phyloP scores from a whole-genome alignment of 202 grass and related monocot species.

The Carex arenaria region DNA sequence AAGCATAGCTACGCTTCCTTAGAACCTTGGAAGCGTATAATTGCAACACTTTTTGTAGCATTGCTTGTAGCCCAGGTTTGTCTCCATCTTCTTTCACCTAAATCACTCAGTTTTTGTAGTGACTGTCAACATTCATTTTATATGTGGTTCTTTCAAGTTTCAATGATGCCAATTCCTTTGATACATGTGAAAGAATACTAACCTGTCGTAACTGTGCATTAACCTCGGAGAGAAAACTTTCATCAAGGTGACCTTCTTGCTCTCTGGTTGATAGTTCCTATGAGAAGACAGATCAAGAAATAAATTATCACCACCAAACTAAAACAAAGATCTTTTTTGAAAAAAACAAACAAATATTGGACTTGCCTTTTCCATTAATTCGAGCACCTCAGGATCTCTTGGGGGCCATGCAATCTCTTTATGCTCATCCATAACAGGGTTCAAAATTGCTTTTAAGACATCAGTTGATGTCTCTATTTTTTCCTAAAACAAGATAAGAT shows the following conservation, averaged over 20 bases:
- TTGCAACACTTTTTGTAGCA: conserved; percentile 88
- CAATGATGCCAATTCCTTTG: conserved; percentile 1
- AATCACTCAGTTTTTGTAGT: conserved; percentile 25
- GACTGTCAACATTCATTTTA: conserved; percentile 9
- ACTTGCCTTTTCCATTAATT: conserved; percentile 75
- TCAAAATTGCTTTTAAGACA: conserved; percentile 78
- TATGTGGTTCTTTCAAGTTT: not conserved
- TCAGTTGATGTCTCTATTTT: conserved; percentile 90
- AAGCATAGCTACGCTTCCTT: conserved; percentile 72
- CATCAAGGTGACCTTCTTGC: conserved; percentile 76
- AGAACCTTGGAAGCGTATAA: conserved; percentile 78
- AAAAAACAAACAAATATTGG: not conserved
- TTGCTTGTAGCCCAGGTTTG: conserved; percentile 77
- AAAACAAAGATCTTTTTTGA: not conserved
- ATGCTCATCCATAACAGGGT: conserved; percentile 52
- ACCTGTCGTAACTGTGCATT: conserved; percentile 88
- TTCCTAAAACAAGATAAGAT: conserved; percentile 50
- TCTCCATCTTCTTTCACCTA: conserved; percentile 83
- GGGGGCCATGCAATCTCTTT: conserved; percentile 81
- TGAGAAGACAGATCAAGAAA: not conserved
- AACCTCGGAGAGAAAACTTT: conserved; percentile 93
- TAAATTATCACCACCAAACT: conserved; percentile 4
- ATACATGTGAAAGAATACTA: conserved; percentile 17
- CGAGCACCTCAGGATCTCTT: conserved; percentile 48
- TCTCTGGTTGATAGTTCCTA: conserved; percentile 72